Percentiles rank a stretch among this genome's conserved stretches.
These are phyloP conservation scores for Iberis pinnata DNA, from an alignment of 345 rosid species.

Conservation along the genomic window DNA sequence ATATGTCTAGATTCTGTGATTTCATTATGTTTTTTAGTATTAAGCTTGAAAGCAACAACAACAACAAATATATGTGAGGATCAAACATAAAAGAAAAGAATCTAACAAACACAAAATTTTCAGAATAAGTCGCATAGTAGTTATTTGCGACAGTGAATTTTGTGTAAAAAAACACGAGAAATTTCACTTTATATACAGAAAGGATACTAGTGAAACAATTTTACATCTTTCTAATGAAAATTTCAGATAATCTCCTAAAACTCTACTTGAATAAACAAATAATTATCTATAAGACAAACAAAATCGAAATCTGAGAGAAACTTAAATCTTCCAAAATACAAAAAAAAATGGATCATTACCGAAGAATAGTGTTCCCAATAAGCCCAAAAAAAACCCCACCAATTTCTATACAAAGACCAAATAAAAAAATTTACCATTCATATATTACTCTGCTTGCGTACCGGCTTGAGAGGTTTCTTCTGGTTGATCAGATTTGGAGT, in stretches of 20 bases:
- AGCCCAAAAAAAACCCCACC: constrained; percentile 6
- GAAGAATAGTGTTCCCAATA: constrained; percentile 32
- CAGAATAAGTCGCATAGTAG: too few species aligned
- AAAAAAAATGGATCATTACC: constrained; percentile 21
- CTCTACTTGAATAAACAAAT: constrained; percentile 7
- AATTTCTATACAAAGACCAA: constrained; percentile 22
- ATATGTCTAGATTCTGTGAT: constrained; percentile 26
- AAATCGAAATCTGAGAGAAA: constrained; percentile 19
- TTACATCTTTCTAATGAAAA: constrained; percentile 35
- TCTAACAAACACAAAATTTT: constrained; percentile 20
- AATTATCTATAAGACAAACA: constrained; percentile 24
- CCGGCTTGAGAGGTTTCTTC: constrained; percentile 53
- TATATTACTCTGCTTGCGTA: constrained; percentile 31
- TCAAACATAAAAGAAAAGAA: constrained; percentile 2
- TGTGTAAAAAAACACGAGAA: too few species aligned
- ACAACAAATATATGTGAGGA: background rate
- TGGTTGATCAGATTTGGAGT: constrained; percentile 49
- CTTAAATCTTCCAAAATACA: constrained; percentile 12
- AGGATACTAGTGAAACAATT: constrained; percentile 35
- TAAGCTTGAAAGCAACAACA: too few species aligned
- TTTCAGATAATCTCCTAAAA: constrained; percentile 36
- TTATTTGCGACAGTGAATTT: too few species aligned
- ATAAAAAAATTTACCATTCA: background rate
- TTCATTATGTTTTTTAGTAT: too few species aligned
- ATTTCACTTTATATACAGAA: constrained; percentile 43